Evolutionary conservation across 2,329 filamentous ascomycete species (phyloP), one percentile per base, ranked within the genome.

Genomic region (Pseudogymnoascus sp.): DNA sequence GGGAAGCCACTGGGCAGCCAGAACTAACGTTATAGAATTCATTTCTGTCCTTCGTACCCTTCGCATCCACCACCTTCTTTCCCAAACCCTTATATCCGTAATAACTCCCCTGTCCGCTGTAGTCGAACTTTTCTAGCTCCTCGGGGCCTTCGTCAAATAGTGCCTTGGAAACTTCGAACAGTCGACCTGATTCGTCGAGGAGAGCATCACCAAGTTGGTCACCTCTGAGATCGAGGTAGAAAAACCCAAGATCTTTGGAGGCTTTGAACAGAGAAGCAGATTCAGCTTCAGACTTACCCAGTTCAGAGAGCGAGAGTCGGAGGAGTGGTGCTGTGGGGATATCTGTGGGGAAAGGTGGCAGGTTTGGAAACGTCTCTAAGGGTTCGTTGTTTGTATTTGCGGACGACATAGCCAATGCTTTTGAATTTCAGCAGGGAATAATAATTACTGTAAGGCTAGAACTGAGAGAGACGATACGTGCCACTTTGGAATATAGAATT

Each of bases 121-220:
- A 83, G 66, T 85, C 82, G 67, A 83, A 86, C 63, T 78, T 77
- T n/a, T 74, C 68, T 68, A 84, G 83, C 68, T 85, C 83, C 9
- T 79, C 74, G 0, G 79, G 66, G 1, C 76, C 75, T 0, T 85
- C 69, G 3, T 78, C 74, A 68, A 65, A 72, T 4, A 71, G 62
- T 33, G 65, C 63, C 3, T 66, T 67, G 0, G 63, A 68, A 4
- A 72, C 11, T 1, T 62, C 60, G 60, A 71, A 71, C 1, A 71
- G 44, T 11, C 63, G 21, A 7, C 68, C 64, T 2, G 64, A 66
- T 60, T 70, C 67, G 21, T 62, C 35, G 4, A 72, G 63, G 1
- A 72, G 36, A 2, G 53, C 42, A 57, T 71, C 69, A 1, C 69
- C 69, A 60, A 67, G 62, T 2, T 28, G 5, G 26, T 68, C 67